A percentile compares a stretch with the other conserved stretches of the same genome.
Evolutionary conservation across 148 eudicot genomes (phyloP).

Genomic region (Vaccinium vitisidaea): DNA sequence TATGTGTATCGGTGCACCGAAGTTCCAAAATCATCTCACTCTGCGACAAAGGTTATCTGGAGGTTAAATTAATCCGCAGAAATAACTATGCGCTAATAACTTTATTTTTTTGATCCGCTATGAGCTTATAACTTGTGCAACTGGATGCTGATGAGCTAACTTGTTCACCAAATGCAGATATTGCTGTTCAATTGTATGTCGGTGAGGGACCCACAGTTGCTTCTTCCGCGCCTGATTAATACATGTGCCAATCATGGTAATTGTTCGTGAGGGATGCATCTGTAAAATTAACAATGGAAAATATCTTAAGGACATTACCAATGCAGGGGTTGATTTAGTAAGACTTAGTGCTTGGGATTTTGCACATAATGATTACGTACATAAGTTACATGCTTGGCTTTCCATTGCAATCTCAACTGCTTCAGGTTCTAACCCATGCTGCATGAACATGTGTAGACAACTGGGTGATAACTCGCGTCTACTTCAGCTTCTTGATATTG

Average conservation of each 20-base stretch:
- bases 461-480: background rate
- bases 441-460: background rate
- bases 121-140: background rate
- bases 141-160: conserved; percentile 21
- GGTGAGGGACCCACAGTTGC: conserved; percentile 89
- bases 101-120: background rate
- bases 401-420: background rate
- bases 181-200: conserved; percentile 98
- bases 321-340: background rate
- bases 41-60: background rate
- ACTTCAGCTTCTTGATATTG: background rate
- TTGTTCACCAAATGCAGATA: conserved; percentile 59
- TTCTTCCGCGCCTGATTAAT: conserved; percentile 72
- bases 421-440: background rate
- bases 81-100: background rate
- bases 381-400: background rate
- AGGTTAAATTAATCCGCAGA: background rate
- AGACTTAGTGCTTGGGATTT: background rate
- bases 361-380: background rate
- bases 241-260: conserved; percentile 72
- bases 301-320: conserved; percentile 2
- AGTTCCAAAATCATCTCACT: background rate
- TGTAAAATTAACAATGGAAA: background rate
- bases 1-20: background rate
- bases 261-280: background rate